phyloP scores from a whole-genome alignment of 768 basidiomycete species.

The Lactarius sanguifluus region DNA sequence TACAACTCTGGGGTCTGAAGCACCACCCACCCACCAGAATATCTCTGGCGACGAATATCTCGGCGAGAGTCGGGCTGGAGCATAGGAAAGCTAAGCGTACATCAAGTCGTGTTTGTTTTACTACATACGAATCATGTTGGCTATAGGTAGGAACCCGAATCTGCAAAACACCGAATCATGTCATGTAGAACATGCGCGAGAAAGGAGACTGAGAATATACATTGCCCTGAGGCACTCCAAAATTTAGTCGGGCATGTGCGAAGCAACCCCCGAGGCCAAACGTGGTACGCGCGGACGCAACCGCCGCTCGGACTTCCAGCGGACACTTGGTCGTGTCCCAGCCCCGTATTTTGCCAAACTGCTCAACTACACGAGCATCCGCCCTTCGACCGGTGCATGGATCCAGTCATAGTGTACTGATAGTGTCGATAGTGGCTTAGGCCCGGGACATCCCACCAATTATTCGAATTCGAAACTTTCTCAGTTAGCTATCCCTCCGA shows the following conservation, averaged over 20 bases:
- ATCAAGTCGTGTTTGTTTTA: background rate
- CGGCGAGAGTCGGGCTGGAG: slow-evolving; percentile 33
- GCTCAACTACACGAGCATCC: slow-evolving; percentile 28
- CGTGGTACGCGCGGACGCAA: too few relatives aligned
- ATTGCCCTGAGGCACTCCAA: too few relatives aligned
- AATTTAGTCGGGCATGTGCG: too few relatives aligned
- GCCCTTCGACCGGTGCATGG: slow-evolving; percentile 58
- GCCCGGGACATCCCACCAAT: slow-evolving; percentile 53
- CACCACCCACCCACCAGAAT: background rate
- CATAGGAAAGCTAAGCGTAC: background rate
- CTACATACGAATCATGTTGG: too few relatives aligned
- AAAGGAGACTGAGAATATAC: too few relatives aligned
- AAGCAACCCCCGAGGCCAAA: too few relatives aligned
- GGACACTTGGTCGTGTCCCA: too few relatives aligned
- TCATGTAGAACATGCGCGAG: too few relatives aligned
- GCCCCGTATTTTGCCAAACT: too few relatives aligned
- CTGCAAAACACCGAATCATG: too few relatives aligned
- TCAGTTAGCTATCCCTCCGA: background rate
- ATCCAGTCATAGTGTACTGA: slow-evolving; percentile 35
- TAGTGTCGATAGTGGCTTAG: slow-evolving; percentile 61
- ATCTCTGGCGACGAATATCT: slow-evolving; percentile 24
- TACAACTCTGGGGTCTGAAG: background rate
- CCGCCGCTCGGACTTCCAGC: too few relatives aligned
- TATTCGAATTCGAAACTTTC: slow-evolving; percentile 35
- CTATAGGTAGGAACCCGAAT: too few relatives aligned